Evolutionary conservation across 2,329 filamentous ascomycete genomes (phyloP).

Genomic region (Diplodia seriata): DNA sequence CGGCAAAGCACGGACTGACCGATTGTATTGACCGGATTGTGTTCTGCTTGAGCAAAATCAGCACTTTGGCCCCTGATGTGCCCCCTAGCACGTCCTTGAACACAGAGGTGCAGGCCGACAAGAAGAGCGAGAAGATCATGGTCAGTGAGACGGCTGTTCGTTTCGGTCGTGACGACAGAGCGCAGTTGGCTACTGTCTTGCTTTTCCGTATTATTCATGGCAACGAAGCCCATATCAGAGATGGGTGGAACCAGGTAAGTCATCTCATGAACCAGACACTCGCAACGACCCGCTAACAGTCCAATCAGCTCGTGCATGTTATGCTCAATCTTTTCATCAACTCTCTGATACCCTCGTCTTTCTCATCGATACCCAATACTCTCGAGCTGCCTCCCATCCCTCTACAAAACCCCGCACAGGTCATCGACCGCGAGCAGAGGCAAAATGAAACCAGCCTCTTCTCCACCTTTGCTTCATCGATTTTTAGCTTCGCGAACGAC

Average conservation of each 20-base stretch:
- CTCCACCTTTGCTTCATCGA: constrained; percentile 93
- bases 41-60: constrained; percentile 88
- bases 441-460: constrained; percentile 84
- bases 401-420: constrained; percentile 86
- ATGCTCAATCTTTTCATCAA: constrained; percentile 97
- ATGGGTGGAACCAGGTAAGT: constrained; percentile 79
- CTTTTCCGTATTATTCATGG: constrained; percentile 89
- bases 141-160: constrained; percentile 97
- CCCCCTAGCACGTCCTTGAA: constrained; percentile 87
- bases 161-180: constrained; percentile 90
- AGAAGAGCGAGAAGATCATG: constrained; percentile 94
- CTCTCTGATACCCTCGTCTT: constrained; percentile 85
- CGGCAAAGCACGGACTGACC: constrained; percentile 79
- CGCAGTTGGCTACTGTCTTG: constrained; percentile 92
- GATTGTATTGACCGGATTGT: constrained; percentile 94
- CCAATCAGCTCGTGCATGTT: constrained; percentile 77
- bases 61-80: constrained; percentile 77
- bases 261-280: not conserved
- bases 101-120: constrained; percentile 90
- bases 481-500: constrained; percentile 98
- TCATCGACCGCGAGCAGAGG: constrained; percentile 86
- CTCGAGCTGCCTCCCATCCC: constrained; percentile 82
- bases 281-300: constrained; percentile 48
- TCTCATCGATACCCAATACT: constrained; percentile 67
- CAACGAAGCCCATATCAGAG: constrained; percentile 77